Evolutionary conservation across 2,329 filamentous ascomycete species (phyloP), one percentile per base, ranked within the genome.

Genomic region (Cladosporium oxysporum): DNA sequence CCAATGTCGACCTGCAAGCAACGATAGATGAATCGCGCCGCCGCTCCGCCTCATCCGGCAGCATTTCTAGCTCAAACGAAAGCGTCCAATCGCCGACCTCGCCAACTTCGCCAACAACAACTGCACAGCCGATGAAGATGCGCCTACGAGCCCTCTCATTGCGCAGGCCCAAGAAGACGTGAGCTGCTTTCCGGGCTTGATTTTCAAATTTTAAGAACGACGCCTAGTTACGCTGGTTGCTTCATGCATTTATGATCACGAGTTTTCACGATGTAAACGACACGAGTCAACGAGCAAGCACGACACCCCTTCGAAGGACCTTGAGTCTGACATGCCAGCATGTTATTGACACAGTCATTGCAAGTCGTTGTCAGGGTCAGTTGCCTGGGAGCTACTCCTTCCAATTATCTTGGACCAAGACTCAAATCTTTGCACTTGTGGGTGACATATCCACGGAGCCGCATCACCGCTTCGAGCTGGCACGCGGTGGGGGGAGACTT

Each of bases 1-100:
- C 69, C 65, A 77, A 76, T 67, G 75, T 77, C 66, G 76, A 70
- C 64, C 69, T 78, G 10, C 75, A 77, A 63, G 75, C 77, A 58
- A 72, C 76, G 8, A 71, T 78, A 6, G 72, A 71, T 7, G 76
- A 77, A 61, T 74, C 70, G 5, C 68, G 74, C 33, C 69, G 71
- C 59, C 68, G 75, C 64, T 75, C 73, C 16, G 66, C 72, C 18
- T 75, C 73, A n/a, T 66, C 72, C 31, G 66, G 68, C 59, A 74
- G 71, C 37, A 64, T 70, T 1, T 67, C 63, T 53, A 71, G 68
- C 58, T 64, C 59, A 3, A 62, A 59, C 31, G 69, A 69, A 35
- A 69, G 68, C 37, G 69, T 68, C 4, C 63, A 61, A 31, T 65
- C 62, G n/a, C 29, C 55, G 10, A 64, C 49, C 6, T 65, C 62